Conservation (phyloP, 768 basidiomycete species). For the Rossbeevera mucosa region DNA sequence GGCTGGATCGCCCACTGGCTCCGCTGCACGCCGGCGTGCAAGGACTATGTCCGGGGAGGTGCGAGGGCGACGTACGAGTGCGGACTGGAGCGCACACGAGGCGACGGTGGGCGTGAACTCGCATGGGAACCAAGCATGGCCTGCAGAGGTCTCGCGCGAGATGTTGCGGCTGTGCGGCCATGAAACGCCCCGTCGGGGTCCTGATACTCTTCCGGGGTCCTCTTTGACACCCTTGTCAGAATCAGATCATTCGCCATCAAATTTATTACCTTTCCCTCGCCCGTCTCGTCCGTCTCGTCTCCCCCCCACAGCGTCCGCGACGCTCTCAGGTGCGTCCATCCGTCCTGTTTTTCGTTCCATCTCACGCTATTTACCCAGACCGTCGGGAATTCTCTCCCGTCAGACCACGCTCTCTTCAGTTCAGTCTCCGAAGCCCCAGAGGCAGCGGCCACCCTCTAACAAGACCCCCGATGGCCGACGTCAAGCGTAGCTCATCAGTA, state of each 20-base stretch:
- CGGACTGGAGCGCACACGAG: conserved; percentile 52
- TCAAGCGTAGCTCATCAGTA: conserved; percentile 26
- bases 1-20: not conserved
- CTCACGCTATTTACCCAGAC: conserved; percentile 12
- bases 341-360: not conserved
- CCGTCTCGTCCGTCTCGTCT: conserved; percentile 19
- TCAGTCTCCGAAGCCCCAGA: conserved; percentile 14
- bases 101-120: conserved; percentile 35
- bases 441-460: conserved; percentile 6
- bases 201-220: conserved; percentile 23
- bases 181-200: conserved; percentile 2
- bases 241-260: conserved; percentile 14
- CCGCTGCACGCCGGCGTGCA: conserved; percentile 16
- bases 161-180: conserved; percentile 47
- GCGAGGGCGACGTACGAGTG: conserved; percentile 45
- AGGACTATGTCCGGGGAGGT: conserved; percentile 34
- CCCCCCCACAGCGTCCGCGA: conserved; percentile 22
- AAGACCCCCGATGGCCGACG: conserved; percentile 13
- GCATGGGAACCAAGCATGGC: conserved; percentile 43
- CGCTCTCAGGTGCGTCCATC: conserved; percentile 21
- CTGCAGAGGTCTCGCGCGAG: conserved; percentile 53
- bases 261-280: conserved; percentile 32
- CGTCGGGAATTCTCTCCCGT: conserved; percentile 7
- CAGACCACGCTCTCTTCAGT: conserved; percentile 23
- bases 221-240: conserved; percentile 1